Conservation (phyloP, 306 rosid genomes). For the Senna tora region DNA sequence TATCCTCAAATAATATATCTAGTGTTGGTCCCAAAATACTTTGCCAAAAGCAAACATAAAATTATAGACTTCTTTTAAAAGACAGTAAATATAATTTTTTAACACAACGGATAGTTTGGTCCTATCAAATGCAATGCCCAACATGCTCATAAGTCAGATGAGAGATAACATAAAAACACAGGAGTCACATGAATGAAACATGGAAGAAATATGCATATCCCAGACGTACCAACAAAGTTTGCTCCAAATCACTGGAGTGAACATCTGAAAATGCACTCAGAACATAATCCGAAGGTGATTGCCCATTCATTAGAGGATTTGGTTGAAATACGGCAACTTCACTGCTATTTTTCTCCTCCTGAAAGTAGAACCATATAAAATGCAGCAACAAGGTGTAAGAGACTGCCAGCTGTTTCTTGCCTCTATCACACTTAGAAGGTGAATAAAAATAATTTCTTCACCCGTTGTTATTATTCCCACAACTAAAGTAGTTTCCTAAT, state of each 20-base stretch:
- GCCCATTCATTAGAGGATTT: slow-evolving; percentile 72
- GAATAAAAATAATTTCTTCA: no score
- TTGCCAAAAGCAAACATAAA: slow-evolving; percentile 13
- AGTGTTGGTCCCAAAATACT: no score
- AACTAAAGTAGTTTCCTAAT: no score
- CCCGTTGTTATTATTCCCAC: no score
- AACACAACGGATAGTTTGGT: neutral
- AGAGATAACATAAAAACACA: neutral
- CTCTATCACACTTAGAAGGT: neutral
- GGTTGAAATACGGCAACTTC: slow-evolving; percentile 57
- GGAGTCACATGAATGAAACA: slow-evolving; percentile 16
- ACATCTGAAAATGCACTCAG: slow-evolving; percentile 76
- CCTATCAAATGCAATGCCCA: neutral
- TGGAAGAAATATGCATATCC: slow-evolving; percentile 25
- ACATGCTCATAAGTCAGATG: slow-evolving; percentile 10
- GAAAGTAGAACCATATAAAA: slow-evolving; percentile 41
- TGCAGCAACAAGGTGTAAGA: slow-evolving; percentile 28
- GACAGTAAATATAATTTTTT: neutral
- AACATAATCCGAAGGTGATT: slow-evolving; percentile 79
- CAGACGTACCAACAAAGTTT: slow-evolving; percentile 76
- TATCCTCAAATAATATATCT: no score
- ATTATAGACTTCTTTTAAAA: neutral
- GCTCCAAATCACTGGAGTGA: slow-evolving; percentile 87
- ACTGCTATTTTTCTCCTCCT: slow-evolving; percentile 66
- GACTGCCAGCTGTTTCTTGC: neutral